Evolutionary conservation across 1,139 yeast species (phyloP), one percentile per base, ranked within the genome.

Genomic region (Blastobotrys aristatus): DNA sequence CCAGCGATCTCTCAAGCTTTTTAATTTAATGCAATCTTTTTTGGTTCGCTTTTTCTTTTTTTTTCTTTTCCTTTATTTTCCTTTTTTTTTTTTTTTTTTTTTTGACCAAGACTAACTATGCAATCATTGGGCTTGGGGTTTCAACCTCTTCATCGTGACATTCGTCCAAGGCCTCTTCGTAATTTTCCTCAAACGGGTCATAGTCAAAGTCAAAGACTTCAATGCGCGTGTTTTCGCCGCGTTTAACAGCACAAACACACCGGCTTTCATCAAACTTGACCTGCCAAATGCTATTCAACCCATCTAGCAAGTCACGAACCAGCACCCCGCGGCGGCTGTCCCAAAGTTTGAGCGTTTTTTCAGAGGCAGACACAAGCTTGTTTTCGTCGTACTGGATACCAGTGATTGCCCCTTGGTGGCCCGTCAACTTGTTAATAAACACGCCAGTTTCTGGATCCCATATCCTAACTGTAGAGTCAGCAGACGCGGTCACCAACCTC

Each of bases 241-340:
- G 75, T 72, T 83, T 86, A n/a, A 90, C 95, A 0, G 98, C 98
- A 18, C 95, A 94, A 33, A 92, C 88, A 61, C 97, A 85, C 45
- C 92, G 74, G 51, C 85, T 77, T 53, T 81, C 80, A 63, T 88
- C 95, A 61, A 89, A 86, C 56, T 86, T 78, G 1, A 92, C 96
- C 59, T 94, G 96, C 98, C 98, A 92, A 27, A 92, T 89, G 29
- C 88, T 84, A 16, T 89, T 76, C 26, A 82, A 82, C 62, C 85
- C 95, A 3, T 77, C 73, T 48, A 89, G 71, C 50, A 92, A 68
- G 57, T 89, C 92, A 14, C 94, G 75, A 4, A 88, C 80, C 53
- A 84, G 77, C 56, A 74, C 73, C 0, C 97, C 98, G 1, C 82
- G 80, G 56, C 80, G 76, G 31, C 88, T 77, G 62, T 92, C 86